A percentile compares a stretch with the other conserved stretches of the same genome.
These are phyloP conservation scores for Apiotrichum akiyoshidainum DNA, from an alignment of 1,284 basidiomycete genomes.

Conservation along the genomic window DNA sequence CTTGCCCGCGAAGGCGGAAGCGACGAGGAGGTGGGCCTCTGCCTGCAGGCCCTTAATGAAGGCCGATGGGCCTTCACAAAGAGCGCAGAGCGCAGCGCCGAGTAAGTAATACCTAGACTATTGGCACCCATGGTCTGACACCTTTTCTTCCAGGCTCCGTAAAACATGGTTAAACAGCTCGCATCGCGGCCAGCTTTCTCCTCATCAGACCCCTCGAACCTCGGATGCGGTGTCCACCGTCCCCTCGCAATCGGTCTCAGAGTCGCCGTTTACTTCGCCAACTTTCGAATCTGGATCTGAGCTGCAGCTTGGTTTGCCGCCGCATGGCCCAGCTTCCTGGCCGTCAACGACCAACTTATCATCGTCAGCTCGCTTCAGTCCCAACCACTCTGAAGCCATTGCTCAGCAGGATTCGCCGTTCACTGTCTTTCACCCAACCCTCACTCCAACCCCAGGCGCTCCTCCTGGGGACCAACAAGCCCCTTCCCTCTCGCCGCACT, in stretches of 20 bases:
- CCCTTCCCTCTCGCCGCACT: not conserved
- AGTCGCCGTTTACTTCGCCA: conserved; percentile 16
- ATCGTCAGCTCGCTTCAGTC: conserved; percentile 2
- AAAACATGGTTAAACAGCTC: conserved; percentile 1
- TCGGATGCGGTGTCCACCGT: not conserved
- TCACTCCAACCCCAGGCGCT: not conserved
- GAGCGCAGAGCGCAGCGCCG: conserved; percentile 60
- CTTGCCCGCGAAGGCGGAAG: conserved; percentile 59
- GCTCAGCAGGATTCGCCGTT: not conserved
- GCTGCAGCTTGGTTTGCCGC: not conserved
- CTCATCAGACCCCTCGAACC: not conserved
- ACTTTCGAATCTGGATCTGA: not conserved
- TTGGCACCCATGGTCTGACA: not conserved
- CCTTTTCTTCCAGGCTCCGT: not conserved
- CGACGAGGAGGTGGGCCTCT: conserved; percentile 67
- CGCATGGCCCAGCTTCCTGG: not conserved
- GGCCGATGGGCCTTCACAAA: conserved; percentile 77
- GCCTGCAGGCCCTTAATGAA: conserved; percentile 67
- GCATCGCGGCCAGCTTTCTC: not conserved
- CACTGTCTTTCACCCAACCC: not conserved
- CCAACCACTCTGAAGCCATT: not conserved
- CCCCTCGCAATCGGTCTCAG: conserved; percentile 4
- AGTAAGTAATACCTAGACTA: conserved; percentile 8
- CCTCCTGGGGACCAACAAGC: not conserved
- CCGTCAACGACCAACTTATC: not conserved